A percentile compares a stretch with the other conserved stretches of the same genome.
These are phyloP conservation scores for Daldinia concentrica DNA, from an alignment of 495 filamentous ascomycete species.

Conservation along the genomic window DNA sequence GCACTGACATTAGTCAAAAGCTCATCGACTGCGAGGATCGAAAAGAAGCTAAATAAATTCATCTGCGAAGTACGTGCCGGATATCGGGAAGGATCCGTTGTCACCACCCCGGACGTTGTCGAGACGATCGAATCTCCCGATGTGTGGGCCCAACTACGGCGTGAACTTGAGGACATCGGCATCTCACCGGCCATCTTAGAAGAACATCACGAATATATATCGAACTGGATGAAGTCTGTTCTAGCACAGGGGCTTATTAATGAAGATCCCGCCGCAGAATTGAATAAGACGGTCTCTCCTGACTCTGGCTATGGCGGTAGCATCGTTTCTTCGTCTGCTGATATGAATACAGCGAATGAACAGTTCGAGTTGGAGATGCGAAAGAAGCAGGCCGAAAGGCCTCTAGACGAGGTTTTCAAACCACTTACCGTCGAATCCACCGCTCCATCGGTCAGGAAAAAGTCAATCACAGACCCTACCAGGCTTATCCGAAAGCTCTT, in stretches of 20 bases:
- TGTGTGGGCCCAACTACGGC: slow-evolving; percentile 49
- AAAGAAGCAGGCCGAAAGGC: slow-evolving; percentile 23
- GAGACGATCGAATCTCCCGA: slow-evolving; percentile 48
- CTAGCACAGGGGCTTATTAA: slow-evolving; percentile 42
- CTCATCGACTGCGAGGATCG: slow-evolving; percentile 45
- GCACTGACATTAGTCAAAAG: slow-evolving; percentile 22
- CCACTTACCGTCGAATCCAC: slow-evolving; percentile 7
- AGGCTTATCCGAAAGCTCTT: slow-evolving; percentile 35
- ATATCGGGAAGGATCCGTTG: slow-evolving; percentile 47
- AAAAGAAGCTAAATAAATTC: slow-evolving; percentile 49
- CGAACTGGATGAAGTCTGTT: slow-evolving; percentile 41
- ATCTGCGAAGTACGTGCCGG: slow-evolving; percentile 50
- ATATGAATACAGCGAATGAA: slow-evolving; percentile 30
- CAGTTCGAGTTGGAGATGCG: slow-evolving; percentile 36
- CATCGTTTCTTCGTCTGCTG: slow-evolving; percentile 21
- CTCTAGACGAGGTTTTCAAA: slow-evolving; percentile 25
- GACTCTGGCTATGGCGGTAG: slow-evolving; percentile 24
- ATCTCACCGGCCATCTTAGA: slow-evolving; percentile 47
- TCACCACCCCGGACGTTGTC: slow-evolving; percentile 34
- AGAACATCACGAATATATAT: slow-evolving; percentile 48
- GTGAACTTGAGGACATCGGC: slow-evolving; percentile 51
- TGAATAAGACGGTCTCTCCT: background rate
- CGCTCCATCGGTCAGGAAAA: slow-evolving; percentile 24
- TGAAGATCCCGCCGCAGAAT: slow-evolving; percentile 21
- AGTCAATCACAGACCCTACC: slow-evolving; percentile 22